Conservation (phyloP, 495 filamentous ascomycete genomes). For the Lasiosphaeris hirsuta region DNA sequence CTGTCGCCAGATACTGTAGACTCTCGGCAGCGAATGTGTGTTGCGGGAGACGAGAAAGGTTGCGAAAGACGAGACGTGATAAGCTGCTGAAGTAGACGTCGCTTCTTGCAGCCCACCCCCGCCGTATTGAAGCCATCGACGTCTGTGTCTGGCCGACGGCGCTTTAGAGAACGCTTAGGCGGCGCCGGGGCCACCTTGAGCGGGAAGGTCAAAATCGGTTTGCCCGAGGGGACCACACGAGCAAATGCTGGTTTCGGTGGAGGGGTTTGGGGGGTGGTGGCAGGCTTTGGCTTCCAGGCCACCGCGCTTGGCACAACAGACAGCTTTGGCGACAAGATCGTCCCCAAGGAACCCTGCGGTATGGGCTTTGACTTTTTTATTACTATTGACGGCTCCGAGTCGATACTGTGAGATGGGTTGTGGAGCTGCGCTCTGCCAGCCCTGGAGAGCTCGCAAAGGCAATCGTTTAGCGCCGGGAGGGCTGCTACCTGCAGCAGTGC, state of each 20-base stretch:
- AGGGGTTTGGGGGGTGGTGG: neutral
- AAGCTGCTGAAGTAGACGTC: conserved; percentile 57
- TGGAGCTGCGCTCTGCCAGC: conserved; percentile 2
- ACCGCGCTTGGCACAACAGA: neutral
- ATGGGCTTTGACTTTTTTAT: neutral
- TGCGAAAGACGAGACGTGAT: conserved; percentile 66
- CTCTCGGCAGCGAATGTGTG: conserved; percentile 62
- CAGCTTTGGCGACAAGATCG: neutral
- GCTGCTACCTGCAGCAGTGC: conserved; percentile 21
- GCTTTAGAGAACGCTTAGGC: conserved; percentile 44
- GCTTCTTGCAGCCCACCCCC: conserved; percentile 57
- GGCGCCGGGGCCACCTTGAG: neutral
- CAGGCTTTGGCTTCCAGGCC: neutral
- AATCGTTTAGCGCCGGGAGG: conserved; percentile 17
- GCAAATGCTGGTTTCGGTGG: conserved; percentile 9
- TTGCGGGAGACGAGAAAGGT: conserved; percentile 65
- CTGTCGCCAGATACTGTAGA: conserved; percentile 42
- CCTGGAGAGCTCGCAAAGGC: conserved; percentile 18
- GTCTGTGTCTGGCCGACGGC: conserved; percentile 55
- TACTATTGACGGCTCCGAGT: conserved; percentile 2
- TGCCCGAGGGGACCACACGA: conserved; percentile 14
- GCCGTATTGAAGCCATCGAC: conserved; percentile 58
- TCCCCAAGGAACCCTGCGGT: neutral
- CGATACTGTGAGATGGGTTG: neutral
- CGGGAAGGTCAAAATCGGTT: conserved; percentile 22